These are phyloP conservation scores for Chalciporus sp. DNA, from an alignment of 1,284 basidiomycete species.

Conservation along the genomic window DNA sequence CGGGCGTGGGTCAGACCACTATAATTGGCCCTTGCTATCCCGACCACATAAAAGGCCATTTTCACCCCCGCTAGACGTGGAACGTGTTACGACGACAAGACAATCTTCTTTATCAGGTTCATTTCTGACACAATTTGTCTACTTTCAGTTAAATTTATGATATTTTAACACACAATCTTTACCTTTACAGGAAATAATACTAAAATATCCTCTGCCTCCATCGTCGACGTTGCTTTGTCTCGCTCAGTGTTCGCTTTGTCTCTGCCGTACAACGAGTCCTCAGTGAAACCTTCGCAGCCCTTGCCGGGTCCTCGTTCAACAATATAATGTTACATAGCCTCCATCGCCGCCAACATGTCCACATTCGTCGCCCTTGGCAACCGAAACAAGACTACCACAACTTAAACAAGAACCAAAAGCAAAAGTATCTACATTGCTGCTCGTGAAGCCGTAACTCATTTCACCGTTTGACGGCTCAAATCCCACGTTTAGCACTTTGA, in stretches of 20 bases:
- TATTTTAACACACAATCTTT: slow-evolving; percentile 17
- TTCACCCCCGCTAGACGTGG: slow-evolving; percentile 51
- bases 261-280: background rate
- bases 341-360: slow-evolving; percentile 25
- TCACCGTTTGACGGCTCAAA: background rate
- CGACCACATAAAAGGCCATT: slow-evolving; percentile 45
- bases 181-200: slow-evolving; percentile 16
- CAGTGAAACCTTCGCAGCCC: background rate
- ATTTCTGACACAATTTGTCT: slow-evolving; percentile 24
- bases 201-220: background rate
- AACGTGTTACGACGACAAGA: slow-evolving; percentile 58
- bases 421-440: background rate
- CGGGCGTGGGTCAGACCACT: slow-evolving; percentile 42
- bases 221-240: slow-evolving; percentile 2
- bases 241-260: background rate
- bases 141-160: slow-evolving; percentile 19
- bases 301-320: background rate
- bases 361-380: slow-evolving; percentile 26
- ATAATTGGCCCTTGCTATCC: slow-evolving; percentile 50
- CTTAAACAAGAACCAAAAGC: slow-evolving; percentile 21
- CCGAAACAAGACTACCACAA: slow-evolving; percentile 16
- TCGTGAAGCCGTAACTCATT: background rate
- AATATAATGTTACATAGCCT: background rate
- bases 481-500: background rate
- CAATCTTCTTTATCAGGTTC: slow-evolving; percentile 8